Evolutionary conservation across 163 green algal species (phyloP), one percentile per base, ranked within the genome.

Genomic region (Volvox carteri): DNA sequence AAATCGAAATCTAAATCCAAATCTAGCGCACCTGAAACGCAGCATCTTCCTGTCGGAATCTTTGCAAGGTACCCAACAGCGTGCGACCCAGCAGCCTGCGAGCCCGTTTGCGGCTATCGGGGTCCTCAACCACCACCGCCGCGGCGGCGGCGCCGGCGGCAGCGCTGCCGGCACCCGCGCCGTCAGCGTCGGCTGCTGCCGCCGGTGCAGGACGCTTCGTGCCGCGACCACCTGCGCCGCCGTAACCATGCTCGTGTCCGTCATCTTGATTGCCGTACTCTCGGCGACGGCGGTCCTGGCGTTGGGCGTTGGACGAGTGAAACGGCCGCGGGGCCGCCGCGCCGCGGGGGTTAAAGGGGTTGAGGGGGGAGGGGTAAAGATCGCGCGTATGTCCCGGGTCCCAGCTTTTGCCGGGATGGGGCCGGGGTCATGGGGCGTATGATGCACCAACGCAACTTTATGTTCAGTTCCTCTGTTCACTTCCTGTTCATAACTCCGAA

Each of bases 11-110:
- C n/a, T n/a, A n/a, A n/a, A n/a, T n/a, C n/a, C n/a, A n/a, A n/a
- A n/a, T n/a, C n/a, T n/a, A n/a, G n/a, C 44, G 3, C 83, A 88
- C 52, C 65, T 92, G 85, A 28, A 92, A 92, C 48, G 91, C 48
- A 37, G 86, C 65, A 62, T 96, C 94, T 50, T 96, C 93, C 78
- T 94, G 92, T 78, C 91, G 91, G 92, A 94, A 95, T 62, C 92
- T 90, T 86, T 95, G 91, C 75, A 96, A 89, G 9, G 93, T 96
- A 56, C 94, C 93, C 56, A 96, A 78, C 28, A 96, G 88, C 30
- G 90, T 84, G 8, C 72, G 70, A 33, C 93, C 94, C 93, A 96
- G 95, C 91, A 96, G 92, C 39, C 93, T 90, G 39, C 90, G 84
- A 46, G 94, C 94, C 23, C 93, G 88, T 87, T 93, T 93, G 80